Evolutionary conservation across 495 filamentous ascomycete species (phyloP), one percentile per base, ranked within the genome.

Genomic region (Margaritispora aquatica): DNA sequence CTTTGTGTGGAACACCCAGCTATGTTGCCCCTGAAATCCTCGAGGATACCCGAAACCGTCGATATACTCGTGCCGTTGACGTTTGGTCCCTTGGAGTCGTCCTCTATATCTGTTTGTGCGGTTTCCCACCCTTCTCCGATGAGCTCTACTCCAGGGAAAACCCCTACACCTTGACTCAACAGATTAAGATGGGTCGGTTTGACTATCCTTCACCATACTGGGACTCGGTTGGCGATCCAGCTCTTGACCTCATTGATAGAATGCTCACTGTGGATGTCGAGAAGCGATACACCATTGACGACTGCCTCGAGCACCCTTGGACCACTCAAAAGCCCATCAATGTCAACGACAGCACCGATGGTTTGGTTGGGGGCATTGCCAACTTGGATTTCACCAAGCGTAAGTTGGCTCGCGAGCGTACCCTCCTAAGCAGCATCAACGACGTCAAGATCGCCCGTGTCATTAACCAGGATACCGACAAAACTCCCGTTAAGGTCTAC

Each of bases 131-230:
- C 0, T 99, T 99, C 74, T 92, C 87, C 1, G 95, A 97, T 62
- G 95, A 99, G 71, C 84, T 97, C 0, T 88, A 81, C 65, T 88
- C 84, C 4, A 57, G 70, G 3, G 84, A 90, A 44, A 88, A 92
- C 61, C 95, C 93, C 10, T 96, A 89, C 63, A 92, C 80, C 0
- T 79, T 99, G 17, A 87, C 88, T 0, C 89, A 99, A 62, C 83
- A 97, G 74, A 99, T 99, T 72, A 89, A 87, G 68, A 79, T 82
- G 68, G 95, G 88, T 5, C 81, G 81, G 47, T 97, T 96, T 63
- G 90, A 97, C 71, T 99, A 96, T 63, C 95, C 95, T 1, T 93
- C 90, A 1, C 95, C 95, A 17, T 99, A 97, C 70, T 99, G 95
- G 95, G 94, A 97, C 71, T 83, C 86, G 2, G 87, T 99, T 58